Evolutionary conservation across 2,329 filamentous ascomycete genomes (phyloP).

Genomic region (Diaporthe citrichinensis): DNA sequence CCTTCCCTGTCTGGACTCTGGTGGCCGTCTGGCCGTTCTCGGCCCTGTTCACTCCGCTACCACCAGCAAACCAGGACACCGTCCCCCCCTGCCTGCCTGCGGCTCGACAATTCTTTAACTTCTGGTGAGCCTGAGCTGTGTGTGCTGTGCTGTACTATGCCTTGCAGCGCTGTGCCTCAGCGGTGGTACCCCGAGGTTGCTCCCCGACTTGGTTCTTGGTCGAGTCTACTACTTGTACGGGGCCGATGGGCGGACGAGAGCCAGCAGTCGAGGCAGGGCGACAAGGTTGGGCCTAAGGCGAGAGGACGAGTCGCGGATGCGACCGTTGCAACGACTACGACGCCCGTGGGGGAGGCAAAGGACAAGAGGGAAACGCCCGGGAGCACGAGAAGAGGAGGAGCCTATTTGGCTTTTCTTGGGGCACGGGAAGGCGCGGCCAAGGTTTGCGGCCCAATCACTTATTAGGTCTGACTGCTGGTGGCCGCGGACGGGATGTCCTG

Average conservation of each 20-base stretch:
- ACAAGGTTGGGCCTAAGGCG: slow-evolving; percentile 34
- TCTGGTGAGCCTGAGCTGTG: neutral
- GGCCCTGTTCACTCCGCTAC: neutral
- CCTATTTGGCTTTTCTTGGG: neutral
- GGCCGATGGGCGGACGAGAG: slow-evolving; percentile 7
- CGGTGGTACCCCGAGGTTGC: neutral
- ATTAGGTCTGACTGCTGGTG: neutral
- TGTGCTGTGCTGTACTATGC: neutral
- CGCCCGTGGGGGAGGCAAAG: neutral
- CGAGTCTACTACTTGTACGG: neutral
- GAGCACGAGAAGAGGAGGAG: neutral
- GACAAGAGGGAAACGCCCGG: neutral
- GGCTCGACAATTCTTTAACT: neutral
- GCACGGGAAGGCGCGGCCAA: neutral
- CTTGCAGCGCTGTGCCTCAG: neutral
- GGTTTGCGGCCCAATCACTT: slow-evolving; percentile 18
- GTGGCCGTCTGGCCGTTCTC: no score
- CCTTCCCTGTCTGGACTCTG: neutral
- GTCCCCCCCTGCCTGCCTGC: neutral
- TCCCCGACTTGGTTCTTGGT: neutral
- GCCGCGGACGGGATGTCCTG: neutral
- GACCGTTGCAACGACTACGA: slow-evolving; percentile 14
- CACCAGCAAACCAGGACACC: neutral
- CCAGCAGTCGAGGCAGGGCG: slow-evolving; percentile 24
- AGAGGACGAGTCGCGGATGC: slow-evolving; percentile 28